These are phyloP conservation scores for Dichotomopilus funicola DNA, from an alignment of 2,329 filamentous ascomycete species.

Conservation along the genomic window DNA sequence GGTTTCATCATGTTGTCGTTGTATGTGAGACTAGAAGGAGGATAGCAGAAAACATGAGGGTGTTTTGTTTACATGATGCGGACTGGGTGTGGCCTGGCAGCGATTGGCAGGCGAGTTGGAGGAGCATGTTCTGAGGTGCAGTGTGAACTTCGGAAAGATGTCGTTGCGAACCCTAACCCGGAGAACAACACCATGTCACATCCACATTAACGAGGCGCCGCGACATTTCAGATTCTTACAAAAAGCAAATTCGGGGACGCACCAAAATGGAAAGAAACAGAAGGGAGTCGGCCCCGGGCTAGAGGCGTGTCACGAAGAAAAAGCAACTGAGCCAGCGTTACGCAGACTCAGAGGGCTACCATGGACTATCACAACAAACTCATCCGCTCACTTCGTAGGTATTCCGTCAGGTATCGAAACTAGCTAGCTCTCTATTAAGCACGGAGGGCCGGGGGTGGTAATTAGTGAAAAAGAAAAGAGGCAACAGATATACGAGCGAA, in stretches of 20 bases:
- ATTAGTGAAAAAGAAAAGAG: constrained; percentile 26
- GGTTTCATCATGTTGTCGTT: too few relatives aligned
- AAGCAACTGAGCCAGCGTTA: too few relatives aligned
- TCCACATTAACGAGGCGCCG: too few relatives aligned
- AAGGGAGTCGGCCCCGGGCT: too few relatives aligned
- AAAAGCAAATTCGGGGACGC: too few relatives aligned
- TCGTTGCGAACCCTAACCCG: too few relatives aligned
- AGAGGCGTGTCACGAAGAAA: too few relatives aligned
- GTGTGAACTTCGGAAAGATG: neutral
- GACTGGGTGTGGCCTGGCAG: neutral
- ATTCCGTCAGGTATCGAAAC: constrained; percentile 38
- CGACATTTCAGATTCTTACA: too few relatives aligned
- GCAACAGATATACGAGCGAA: constrained; percentile 21
- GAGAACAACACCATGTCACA: too few relatives aligned
- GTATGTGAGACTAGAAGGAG: too few relatives aligned
- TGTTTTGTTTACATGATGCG: neutral
- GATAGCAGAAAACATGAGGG: too few relatives aligned
- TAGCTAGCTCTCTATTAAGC: constrained; percentile 36
- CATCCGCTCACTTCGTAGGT: constrained; percentile 20
- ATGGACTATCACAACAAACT: neutral
- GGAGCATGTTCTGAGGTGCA: neutral
- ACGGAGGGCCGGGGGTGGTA: constrained; percentile 24
- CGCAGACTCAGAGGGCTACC: neutral
- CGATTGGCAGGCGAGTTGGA: neutral
- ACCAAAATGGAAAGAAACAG: too few relatives aligned